Evolutionary conservation across 2,329 filamentous ascomycete genomes (phyloP).

Genomic region (Neonectria neomacrospora): DNA sequence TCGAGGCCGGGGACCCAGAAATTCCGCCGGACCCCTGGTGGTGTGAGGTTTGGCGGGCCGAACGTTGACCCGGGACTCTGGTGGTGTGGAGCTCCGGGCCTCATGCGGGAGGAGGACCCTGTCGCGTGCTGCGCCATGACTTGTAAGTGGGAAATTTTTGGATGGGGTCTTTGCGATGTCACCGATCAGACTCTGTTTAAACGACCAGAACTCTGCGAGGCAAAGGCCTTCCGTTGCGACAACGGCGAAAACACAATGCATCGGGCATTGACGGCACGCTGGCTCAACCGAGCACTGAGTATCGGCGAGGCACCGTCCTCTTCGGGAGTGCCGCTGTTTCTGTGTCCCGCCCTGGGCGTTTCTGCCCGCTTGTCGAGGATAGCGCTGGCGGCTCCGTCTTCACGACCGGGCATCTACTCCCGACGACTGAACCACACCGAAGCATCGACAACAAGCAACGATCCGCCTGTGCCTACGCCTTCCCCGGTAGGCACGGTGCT

Average conservation of each 20-base stretch:
- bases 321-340: slow-evolving; percentile 58
- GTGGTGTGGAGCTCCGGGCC: slow-evolving; percentile 23
- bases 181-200: slow-evolving; percentile 14
- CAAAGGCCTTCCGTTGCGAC: slow-evolving; percentile 15
- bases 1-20: slow-evolving; percentile 41
- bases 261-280: slow-evolving; percentile 55
- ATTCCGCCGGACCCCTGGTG: slow-evolving; percentile 42
- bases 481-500: background rate
- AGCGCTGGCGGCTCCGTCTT: slow-evolving; percentile 18
- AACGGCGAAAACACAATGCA: slow-evolving; percentile 52
- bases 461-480: background rate
- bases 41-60: slow-evolving; percentile 41
- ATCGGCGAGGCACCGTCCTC: slow-evolving; percentile 52
- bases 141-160: slow-evolving; percentile 42
- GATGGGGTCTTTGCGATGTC: background rate
- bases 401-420: slow-evolving; percentile 33
- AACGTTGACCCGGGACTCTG: slow-evolving; percentile 45
- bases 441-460: slow-evolving; percentile 21
- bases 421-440: slow-evolving; percentile 46
- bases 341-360: slow-evolving; percentile 58
- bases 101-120: slow-evolving; percentile 3
- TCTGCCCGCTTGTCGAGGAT: slow-evolving; percentile 29
- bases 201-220: slow-evolving; percentile 18
- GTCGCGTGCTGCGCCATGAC: slow-evolving; percentile 25
- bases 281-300: slow-evolving; percentile 56